Evolutionary conservation across 306 rosid genomes (phyloP).

Genomic region (Lupinus albus): DNA sequence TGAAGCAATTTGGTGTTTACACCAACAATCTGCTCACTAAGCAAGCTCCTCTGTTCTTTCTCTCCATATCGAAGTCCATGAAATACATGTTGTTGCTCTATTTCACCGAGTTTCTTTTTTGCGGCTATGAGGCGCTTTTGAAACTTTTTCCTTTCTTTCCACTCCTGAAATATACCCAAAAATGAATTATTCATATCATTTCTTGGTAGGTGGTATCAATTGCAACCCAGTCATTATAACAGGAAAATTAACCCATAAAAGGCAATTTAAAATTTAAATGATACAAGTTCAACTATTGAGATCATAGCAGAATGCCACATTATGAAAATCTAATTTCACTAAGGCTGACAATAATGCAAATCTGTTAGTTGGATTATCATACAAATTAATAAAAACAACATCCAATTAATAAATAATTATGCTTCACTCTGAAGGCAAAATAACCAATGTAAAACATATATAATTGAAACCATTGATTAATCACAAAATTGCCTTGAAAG

Average conservation of each 20-base stretch:
- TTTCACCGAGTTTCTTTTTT: constrained; percentile 79
- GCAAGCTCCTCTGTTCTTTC: constrained; percentile 76
- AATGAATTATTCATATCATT: constrained; percentile 36
- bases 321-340: constrained; percentile 29
- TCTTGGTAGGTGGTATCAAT: no score
- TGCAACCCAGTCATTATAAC: constrained; percentile 20
- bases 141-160: constrained; percentile 88
- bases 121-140: constrained; percentile 83
- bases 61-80: constrained; percentile 79
- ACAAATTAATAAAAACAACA: constrained; percentile 5
- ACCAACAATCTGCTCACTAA: constrained; percentile 77
- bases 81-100: constrained; percentile 85
- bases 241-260: constrained; percentile 18
- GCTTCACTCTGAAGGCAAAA: constrained; percentile 3
- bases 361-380: constrained; percentile 18
- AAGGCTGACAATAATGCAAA: background rate
- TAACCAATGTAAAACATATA: background rate
- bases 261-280: constrained; percentile 25
- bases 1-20: constrained; percentile 72
- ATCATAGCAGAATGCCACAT: constrained; percentile 29
- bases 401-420: constrained; percentile 25
- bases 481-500: constrained; percentile 4
- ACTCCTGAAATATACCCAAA: constrained; percentile 65
- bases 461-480: constrained; percentile 17
- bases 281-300: constrained; percentile 20